phyloP scores from a whole-genome alignment of 805 yeast species.

The Lipomyces yamanashiensis region DNA sequence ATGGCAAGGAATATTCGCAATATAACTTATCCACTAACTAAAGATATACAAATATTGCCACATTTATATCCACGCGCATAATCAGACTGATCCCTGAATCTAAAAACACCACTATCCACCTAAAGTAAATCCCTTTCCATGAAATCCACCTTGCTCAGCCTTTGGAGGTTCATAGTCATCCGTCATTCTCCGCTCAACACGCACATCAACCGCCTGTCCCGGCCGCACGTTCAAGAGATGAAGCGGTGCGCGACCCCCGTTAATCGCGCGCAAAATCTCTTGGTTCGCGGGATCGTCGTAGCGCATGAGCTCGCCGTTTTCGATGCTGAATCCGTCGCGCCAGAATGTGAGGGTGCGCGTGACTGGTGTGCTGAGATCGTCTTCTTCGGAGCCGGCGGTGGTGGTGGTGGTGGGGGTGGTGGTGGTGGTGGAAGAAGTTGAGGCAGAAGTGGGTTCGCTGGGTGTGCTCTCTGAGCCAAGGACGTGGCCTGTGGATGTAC shows the following conservation, averaged over 20 bases:
- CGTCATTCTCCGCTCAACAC: constrained; percentile 77
- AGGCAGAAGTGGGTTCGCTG: background rate
- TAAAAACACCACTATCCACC: constrained; percentile 51
- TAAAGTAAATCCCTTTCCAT: constrained; percentile 79
- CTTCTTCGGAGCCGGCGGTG: constrained; percentile 42
- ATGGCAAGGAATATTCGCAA: too few relatives aligned
- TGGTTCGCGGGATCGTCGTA: constrained; percentile 94
- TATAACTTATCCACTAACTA: too few relatives aligned
- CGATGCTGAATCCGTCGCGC: constrained; percentile 95
- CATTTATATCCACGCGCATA: too few relatives aligned
- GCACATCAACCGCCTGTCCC: constrained; percentile 93
- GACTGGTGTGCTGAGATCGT: constrained; percentile 55
- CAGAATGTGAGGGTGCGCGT: constrained; percentile 87
- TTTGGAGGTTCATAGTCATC: constrained; percentile 80
- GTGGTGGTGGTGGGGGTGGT: constrained; percentile 55
- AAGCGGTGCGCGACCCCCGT: constrained; percentile 84
- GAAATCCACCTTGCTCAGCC: constrained; percentile 61
- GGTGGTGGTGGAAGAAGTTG: constrained; percentile 13
- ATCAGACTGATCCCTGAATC: background rate
- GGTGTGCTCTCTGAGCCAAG: constrained; percentile 30
- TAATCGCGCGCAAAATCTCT: constrained; percentile 74
- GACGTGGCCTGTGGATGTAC: constrained; percentile 28
- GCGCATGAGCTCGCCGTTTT: constrained; percentile 82
- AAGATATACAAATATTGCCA: too few relatives aligned
- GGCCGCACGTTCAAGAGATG: constrained; percentile 77